Base-by-base conservation (phyloP, 441 rosid species). In the Adansonia rubrostipa region DNA sequence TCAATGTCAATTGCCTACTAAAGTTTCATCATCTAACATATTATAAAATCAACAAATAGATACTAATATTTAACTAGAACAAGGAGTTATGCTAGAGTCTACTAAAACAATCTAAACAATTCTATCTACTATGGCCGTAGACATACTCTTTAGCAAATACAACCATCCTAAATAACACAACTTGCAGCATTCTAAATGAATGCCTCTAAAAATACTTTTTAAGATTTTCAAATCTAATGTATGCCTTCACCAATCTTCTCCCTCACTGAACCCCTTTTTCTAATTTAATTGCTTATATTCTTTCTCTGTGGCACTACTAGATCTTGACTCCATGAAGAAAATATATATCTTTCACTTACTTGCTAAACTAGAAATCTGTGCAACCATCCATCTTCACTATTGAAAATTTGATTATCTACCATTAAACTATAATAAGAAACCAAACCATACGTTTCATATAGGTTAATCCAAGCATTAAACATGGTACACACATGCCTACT, bases 381-480 rank as follows among this genome's bases (percentile, higher is more conserved):
- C 50, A 58, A 57, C 66, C 11, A 40, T 44, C 40, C 36, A 42
- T 44, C 64, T 58, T 73, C 24, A 58, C n/a, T 17, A 19, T 17
- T 56, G 36, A 20, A 56, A 56, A 56, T 19, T 10, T 9, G 19
- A 57, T 73, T 42, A 44, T 58, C 65, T 17, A 19, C 53, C 53
- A 73, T 11, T 57, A 56, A 40, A 71, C 47, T 51, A 51, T 28
- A 20, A 20, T 69, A 20, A 69, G 60, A 71, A 54, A 71, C 63
- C 10, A 54, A 71, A 33, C n/a, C 53, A 67, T 66, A 19, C 1
- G 54, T 45, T 36, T 71, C 63, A 51, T 51, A 14, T 13, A 3
- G 20, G 75, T 54, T 54, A 33, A 42, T 42, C 19, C 51, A 22
- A 57, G 66, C 66, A 58, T 42, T 42, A 57, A 36, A 73, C 53